Percentiles rank a stretch among this genome's conserved stretches.
These are phyloP conservation scores for Beta vulgaris DNA, from an alignment of 148 eudicot species.

Conservation along the genomic window DNA sequence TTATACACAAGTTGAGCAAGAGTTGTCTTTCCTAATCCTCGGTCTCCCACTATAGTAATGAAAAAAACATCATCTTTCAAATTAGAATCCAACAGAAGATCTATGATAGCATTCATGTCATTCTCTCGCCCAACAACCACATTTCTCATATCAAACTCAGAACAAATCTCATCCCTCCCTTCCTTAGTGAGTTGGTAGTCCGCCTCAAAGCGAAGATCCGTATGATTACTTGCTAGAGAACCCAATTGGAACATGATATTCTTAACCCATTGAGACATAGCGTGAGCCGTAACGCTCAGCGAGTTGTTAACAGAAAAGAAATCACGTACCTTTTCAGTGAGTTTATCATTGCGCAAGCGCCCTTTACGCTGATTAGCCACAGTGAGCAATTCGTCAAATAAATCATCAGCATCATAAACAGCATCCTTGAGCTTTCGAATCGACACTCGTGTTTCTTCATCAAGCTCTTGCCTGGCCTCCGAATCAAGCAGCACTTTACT, in stretches of 20 bases:
- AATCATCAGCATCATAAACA: constrained; percentile 25
- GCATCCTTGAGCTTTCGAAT: constrained; percentile 26
- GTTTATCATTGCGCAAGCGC: not conserved
- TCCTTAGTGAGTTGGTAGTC: not conserved
- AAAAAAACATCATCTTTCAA: not conserved
- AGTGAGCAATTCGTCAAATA: constrained; percentile 21
- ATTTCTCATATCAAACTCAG: constrained; percentile 13
- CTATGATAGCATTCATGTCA: constrained; percentile 11
- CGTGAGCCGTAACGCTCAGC: not conserved
- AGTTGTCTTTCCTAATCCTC: constrained; percentile 38
- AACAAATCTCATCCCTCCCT: not conserved
- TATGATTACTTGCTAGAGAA: not conserved
- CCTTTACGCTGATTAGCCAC: constrained; percentile 1
- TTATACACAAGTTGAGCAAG: constrained; percentile 31
- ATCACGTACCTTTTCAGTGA: constrained; percentile 14
- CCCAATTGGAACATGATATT: constrained; percentile 13
- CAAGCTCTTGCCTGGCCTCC: constrained; percentile 18
- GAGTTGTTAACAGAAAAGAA: constrained; percentile 16
- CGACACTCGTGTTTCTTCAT: constrained; percentile 13
- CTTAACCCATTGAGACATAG: constrained; percentile 1
- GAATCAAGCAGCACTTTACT: constrained; percentile 26
- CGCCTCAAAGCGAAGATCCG: not conserved
- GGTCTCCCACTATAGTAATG: constrained; percentile 24
- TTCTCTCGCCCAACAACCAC: constrained; percentile 27
- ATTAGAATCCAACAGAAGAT: not conserved